phyloP scores from a whole-genome alignment of 2,329 filamentous ascomycete species.

The Biscogniauxia mediterranea region DNA sequence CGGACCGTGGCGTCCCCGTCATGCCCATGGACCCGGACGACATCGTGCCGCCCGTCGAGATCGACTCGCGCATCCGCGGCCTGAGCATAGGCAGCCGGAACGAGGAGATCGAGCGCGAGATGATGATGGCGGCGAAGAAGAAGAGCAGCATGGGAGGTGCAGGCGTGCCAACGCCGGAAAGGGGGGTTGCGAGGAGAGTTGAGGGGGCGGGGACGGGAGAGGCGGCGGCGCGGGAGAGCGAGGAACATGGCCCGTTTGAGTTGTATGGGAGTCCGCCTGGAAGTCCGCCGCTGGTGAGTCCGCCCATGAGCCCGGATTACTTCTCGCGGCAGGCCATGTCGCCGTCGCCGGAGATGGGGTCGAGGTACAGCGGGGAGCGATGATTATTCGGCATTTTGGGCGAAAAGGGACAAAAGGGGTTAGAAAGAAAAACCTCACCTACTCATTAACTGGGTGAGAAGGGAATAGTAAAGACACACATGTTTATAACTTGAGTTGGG shows the following conservation, averaged over 20 bases:
- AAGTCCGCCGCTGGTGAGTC: conserved; percentile 15
- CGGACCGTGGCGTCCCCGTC: conserved; percentile 39
- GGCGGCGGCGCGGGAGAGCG: conserved; percentile 2
- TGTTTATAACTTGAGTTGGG: too few species aligned
- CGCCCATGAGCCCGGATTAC: conserved; percentile 16
- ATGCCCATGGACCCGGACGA: conserved; percentile 48
- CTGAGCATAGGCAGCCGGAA: neutral
- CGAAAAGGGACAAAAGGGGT: conserved; percentile 3
- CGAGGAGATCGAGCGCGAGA: conserved; percentile 1
- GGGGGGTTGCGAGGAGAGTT: conserved; percentile 8
- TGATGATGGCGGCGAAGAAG: neutral
- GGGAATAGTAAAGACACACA: conserved; percentile 1
- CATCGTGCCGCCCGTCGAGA: conserved; percentile 53
- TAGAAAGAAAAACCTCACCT: neutral
- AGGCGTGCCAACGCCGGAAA: too few species aligned
- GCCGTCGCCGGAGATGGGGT: conserved; percentile 1
- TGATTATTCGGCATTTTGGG: conserved; percentile 1
- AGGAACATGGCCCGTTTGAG: conserved; percentile 38
- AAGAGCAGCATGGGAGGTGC: too few species aligned
- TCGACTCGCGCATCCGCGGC: conserved; percentile 38
- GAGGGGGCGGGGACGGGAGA: conserved; percentile 16
- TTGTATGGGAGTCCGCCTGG: conserved; percentile 40
- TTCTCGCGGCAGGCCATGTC: conserved; percentile 8
- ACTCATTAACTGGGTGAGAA: conserved; percentile 2
- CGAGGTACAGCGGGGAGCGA: too few species aligned